A percentile compares a stretch with the other conserved stretches of the same genome.
Evolutionary conservation across 2,329 filamentous ascomycete species (phyloP).

Genomic region (Mycosphaerella sp.): DNA sequence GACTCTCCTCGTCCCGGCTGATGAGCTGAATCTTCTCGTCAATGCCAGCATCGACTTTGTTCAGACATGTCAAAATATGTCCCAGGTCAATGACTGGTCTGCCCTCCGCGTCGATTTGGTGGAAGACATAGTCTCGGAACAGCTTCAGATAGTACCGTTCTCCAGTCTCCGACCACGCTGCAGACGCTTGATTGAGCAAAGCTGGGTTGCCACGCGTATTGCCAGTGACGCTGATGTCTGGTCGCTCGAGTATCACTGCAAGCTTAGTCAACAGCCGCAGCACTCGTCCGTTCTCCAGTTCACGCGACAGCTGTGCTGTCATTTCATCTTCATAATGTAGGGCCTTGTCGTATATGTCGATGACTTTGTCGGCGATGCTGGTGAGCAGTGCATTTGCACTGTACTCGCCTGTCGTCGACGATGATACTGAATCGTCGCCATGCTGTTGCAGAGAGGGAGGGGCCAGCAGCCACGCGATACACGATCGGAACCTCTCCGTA

Average conservation of each 20-base stretch:
- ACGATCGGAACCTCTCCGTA: constrained; percentile 70
- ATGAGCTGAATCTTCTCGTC: constrained; percentile 82
- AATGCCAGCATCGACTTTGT: constrained; percentile 84
- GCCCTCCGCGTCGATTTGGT: constrained; percentile 82
- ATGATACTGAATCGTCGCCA: background rate
- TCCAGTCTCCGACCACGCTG: constrained; percentile 78
- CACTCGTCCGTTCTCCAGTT: constrained; percentile 84
- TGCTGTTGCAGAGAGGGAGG: constrained; percentile 40
- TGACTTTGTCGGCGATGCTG: constrained; percentile 71
- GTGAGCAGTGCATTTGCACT: constrained; percentile 72
- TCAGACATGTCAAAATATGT: constrained; percentile 79
- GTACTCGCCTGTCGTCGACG: constrained; percentile 41
- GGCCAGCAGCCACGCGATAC: constrained; percentile 73
- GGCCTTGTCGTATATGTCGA: constrained; percentile 67
- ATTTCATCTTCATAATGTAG: constrained; percentile 75
- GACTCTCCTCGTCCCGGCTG: constrained; percentile 83
- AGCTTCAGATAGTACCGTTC: constrained; percentile 90
- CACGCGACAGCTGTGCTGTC: constrained; percentile 63
- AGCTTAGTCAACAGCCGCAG: constrained; percentile 78
- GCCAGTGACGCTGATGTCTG: constrained; percentile 53
- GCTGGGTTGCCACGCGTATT: constrained; percentile 29
- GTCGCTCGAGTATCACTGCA: constrained; percentile 80
- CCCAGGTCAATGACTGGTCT: constrained; percentile 79
- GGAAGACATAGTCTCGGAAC: constrained; percentile 95
- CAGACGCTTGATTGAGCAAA: constrained; percentile 30